Evolutionary conservation across 1,284 basidiomycete genomes (phyloP).

Genomic region (Pseudozyma tsukubaensis): DNA sequence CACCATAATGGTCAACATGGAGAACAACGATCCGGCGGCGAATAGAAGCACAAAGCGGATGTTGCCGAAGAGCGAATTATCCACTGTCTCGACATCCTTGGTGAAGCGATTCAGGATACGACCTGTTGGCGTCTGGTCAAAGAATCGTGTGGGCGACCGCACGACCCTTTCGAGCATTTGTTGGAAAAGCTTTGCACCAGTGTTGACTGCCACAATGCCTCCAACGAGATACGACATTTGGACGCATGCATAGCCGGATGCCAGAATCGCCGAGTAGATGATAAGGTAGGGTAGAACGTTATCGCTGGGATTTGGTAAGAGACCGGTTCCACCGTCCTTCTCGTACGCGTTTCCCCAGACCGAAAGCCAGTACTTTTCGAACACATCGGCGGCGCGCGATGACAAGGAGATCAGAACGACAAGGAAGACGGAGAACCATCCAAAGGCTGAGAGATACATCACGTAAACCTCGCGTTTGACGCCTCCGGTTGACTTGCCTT

Average conservation of each 20-base stretch:
- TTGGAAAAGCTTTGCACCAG: slow-evolving; percentile 51
- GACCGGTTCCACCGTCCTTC: background rate
- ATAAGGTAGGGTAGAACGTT: slow-evolving; percentile 27
- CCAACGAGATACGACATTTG: slow-evolving; percentile 9
- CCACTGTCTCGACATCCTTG: slow-evolving; percentile 72
- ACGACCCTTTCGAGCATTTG: slow-evolving; percentile 52
- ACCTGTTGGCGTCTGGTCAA: slow-evolving; percentile 67
- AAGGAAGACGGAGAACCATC: slow-evolving; percentile 27
- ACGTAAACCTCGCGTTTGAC: slow-evolving; percentile 85
- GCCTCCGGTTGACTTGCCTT: slow-evolving; percentile 78
- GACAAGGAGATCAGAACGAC: slow-evolving; percentile 26
- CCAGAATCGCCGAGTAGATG: slow-evolving; percentile 16
- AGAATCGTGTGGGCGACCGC: slow-evolving; percentile 57
- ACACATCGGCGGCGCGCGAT: slow-evolving; percentile 24
- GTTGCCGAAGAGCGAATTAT: slow-evolving; percentile 69
- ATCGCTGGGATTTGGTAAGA: slow-evolving; percentile 15
- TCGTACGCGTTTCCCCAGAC: slow-evolving; percentile 37
- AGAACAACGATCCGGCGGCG: slow-evolving; percentile 68
- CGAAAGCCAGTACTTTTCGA: slow-evolving; percentile 45
- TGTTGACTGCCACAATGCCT: slow-evolving; percentile 16
- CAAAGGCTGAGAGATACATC: slow-evolving; percentile 75
- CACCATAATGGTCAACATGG: slow-evolving; percentile 52
- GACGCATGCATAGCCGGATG: slow-evolving; percentile 1
- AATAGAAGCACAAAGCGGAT: slow-evolving; percentile 25
- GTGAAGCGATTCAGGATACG: slow-evolving; percentile 72